Percentiles rank a stretch among this genome's conserved stretches.
Evolutionary conservation across 257 asterid species (phyloP).

Genomic region (Knoxia roxburghii): DNA sequence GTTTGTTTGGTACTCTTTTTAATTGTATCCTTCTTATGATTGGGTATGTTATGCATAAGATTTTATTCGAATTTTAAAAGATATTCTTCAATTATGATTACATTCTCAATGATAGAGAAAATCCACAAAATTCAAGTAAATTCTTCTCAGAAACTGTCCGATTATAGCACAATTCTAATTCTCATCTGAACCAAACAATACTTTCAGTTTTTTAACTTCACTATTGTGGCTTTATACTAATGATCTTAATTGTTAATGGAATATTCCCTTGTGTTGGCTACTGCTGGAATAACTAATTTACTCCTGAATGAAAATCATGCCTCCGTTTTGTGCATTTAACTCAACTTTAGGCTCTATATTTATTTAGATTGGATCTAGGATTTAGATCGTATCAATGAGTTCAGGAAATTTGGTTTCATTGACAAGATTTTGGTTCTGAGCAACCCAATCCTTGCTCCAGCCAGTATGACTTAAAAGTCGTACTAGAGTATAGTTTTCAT

Average conservation of each 20-base stretch:
- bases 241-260: background rate
- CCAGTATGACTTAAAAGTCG: background rate
- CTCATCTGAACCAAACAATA: no score
- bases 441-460: background rate
- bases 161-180: no score
- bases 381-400: background rate
- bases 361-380: background rate
- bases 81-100: no score
- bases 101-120: no score
- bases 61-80: no score
- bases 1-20: no score
- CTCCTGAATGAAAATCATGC: background rate
- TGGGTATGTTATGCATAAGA: no score
- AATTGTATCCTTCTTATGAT: no score
- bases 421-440: background rate
- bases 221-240: background rate
- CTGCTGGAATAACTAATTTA: background rate
- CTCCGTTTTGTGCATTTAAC: background rate
- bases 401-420: background rate
- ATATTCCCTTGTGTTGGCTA: background rate
- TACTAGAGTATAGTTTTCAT: background rate
- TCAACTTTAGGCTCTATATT: background rate
- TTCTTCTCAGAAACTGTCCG: no score
- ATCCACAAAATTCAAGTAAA: no score
- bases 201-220: no score